Conservation (phyloP, 306 rosid species). For the Urtica urens region DNA sequence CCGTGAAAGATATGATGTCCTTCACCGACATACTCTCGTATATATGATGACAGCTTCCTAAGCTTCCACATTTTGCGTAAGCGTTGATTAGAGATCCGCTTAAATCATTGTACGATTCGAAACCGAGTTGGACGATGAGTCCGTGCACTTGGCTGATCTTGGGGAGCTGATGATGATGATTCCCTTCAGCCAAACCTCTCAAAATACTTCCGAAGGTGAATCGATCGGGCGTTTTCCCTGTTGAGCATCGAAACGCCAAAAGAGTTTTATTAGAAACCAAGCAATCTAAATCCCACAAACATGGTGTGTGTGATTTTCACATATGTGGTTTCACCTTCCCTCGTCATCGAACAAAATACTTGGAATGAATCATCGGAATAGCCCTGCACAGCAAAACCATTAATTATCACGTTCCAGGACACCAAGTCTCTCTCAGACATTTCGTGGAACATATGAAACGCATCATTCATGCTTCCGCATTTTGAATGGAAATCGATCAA, state of each 20-base stretch:
- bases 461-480: conserved; percentile 23
- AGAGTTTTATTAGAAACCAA: background rate
- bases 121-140: conserved; percentile 19
- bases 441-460: conserved; percentile 4
- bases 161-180: background rate
- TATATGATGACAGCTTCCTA: conserved; percentile 12
- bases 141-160: conserved; percentile 22
- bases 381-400: conserved; percentile 27
- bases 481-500: conserved; percentile 27
- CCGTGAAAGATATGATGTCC: conserved; percentile 23
- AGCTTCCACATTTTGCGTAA: conserved; percentile 25
- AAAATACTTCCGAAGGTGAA: conserved; percentile 24
- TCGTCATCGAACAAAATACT: conserved; percentile 18
- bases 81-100: conserved; percentile 23
- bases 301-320: background rate
- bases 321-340: conserved; percentile 18
- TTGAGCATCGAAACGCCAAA: background rate
- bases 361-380: conserved; percentile 12
- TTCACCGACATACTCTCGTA: conserved; percentile 17
- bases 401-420: conserved; percentile 29
- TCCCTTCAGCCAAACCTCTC: conserved; percentile 11
- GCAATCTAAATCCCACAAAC: background rate
- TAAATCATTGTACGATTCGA: conserved; percentile 12
- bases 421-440: conserved; percentile 20
- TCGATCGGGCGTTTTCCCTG: conserved; percentile 25